Evolutionary conservation across 2,329 filamentous ascomycete species (phyloP), one percentile per base, ranked within the genome.

Genomic region (Teratosphaeria epicoccoides): DNA sequence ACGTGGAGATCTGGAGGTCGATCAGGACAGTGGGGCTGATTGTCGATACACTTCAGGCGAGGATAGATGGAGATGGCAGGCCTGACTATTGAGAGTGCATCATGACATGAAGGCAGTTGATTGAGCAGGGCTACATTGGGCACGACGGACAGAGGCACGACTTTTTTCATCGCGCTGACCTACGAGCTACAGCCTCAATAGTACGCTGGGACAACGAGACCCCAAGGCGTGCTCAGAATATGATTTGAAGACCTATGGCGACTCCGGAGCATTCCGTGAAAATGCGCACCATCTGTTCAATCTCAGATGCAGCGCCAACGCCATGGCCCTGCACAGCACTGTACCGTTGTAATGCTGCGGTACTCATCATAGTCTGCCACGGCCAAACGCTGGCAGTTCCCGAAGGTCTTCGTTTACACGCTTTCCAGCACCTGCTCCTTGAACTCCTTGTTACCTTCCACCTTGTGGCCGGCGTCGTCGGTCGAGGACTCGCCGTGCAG

Each of bases 391-490:
- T 20, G 33, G 33, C 33, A 40, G 20, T 20, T 17, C 33, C 14
- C 17, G 14, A 40, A 40, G n/a, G 33, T 28, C n/a, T 40, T 40
- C 55, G 49, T 57, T 89, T 88, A 97, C 77, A 97, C 93, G 73
- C 82, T 83, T 73, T 95, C 88, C 67, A 96, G 82, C 70, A 96
- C 88, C 70, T 81, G 82, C 84, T 98, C 91, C 87, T 96, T 95
- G 87, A 97, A 98, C 78, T 98, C 91, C 71, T 89, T 81, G 56
- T 59, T 60, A 40, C 58, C 58, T 83, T 97, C 93, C 64, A 77
- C 88, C 88, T 96, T 97, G 78, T 96, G 88, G 68, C 93, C 93
- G 73, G 89, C 83, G 77, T 98, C 93, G 72, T 97, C 90, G 67
- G 88, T 90, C 70, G 83, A 85, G 59, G 90, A 94, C 82, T 98